Evolutionary conservation across 2,329 filamentous ascomycete species (phyloP), one percentile per base, ranked within the genome.

Genomic region (Bipolaris zeicola): DNA sequence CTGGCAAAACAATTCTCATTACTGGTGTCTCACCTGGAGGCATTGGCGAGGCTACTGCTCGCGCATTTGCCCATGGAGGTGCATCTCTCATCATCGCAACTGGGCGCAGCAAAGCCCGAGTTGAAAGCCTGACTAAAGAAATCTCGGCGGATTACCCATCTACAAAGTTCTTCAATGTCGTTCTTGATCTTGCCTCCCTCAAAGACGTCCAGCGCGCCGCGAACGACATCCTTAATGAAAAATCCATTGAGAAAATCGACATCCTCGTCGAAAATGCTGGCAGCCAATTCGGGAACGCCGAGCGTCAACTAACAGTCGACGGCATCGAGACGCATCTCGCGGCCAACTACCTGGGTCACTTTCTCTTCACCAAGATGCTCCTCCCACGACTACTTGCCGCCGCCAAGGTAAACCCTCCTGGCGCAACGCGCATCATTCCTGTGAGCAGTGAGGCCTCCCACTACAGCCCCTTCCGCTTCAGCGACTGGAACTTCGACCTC

Each of bases 281-380:
- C 78, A 43, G 62, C 68, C 45, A 78, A 79, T 56, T 77, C 76
- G 1, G 77, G 75, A 31, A 61, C 8, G 1, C 42, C 36, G 11
- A 63, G 59, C 11, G 44, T 14, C 8, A 22, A 14, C 49, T 67
- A 2, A 80, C 77, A 1, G 52, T 64, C 24, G 77, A 81, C 22
- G 78, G 77, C 31, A 76, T 77, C 54, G 79, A 82, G 60, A 65
- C 73, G 14, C 77, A 80, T 44, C 75, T 81, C 49, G 79, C 71
- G 26, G 76, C 70, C 8, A 81, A 81, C 58, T 75, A 81, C 65
- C 55, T 81, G 34, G 78, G 73, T 6, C 79, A 79, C 58, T 76
- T 76, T 6, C 63, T 80, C 0, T 59, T 81, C 18, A 76, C 71
- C 24, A 74, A 71, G 14, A 64, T 77, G 0, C 68, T 82, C 0